A percentile compares a stretch with the other conserved stretches of the same genome.
Evolutionary conservation across 2,329 filamentous ascomycete species (phyloP).

Genomic region (Pseudogymnoascus sp.): DNA sequence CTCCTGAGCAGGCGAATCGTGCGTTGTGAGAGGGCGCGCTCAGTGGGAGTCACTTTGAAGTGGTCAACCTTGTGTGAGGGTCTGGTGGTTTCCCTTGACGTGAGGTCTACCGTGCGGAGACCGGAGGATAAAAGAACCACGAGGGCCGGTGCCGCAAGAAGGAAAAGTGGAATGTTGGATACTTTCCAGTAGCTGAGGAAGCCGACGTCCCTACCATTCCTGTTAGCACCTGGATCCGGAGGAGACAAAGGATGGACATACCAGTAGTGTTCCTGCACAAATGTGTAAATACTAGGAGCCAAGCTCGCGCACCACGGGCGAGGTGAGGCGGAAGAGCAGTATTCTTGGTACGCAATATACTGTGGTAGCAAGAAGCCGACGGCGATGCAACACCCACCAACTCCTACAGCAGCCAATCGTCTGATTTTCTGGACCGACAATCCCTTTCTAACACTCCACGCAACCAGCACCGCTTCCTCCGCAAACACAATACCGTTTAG

Average conservation of each 20-base stretch:
- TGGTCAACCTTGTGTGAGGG: constrained; percentile 11
- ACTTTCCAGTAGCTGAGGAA: constrained; percentile 85
- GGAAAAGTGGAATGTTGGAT: constrained; percentile 78
- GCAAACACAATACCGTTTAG: constrained; percentile 68
- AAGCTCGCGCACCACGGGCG: constrained; percentile 66
- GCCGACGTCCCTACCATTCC: constrained; percentile 63
- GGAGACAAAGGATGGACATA: constrained; percentile 35
- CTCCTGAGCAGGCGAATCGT: constrained; percentile 20
- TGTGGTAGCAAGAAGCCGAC: constrained; percentile 66
- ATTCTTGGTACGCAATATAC: constrained; percentile 61
- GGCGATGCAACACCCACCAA: constrained; percentile 60
- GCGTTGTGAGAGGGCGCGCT: neutral
- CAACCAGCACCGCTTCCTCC: constrained; percentile 46
- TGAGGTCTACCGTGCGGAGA: constrained; percentile 33
- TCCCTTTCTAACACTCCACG: constrained; percentile 35
- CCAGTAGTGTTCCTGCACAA: constrained; percentile 88
- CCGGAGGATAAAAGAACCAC: constrained; percentile 57
- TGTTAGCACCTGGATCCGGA: neutral
- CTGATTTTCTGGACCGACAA: constrained; percentile 36
- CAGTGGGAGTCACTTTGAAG: constrained; percentile 7
- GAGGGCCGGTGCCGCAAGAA: constrained; percentile 73
- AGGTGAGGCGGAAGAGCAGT: constrained; percentile 42
- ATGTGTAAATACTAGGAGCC: constrained; percentile 84
- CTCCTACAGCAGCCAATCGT: constrained; percentile 47
- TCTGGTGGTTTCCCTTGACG: constrained; percentile 11